These are phyloP conservation scores for Phallus indusiatus DNA, from an alignment of 768 basidiomycete genomes.

Conservation along the genomic window DNA sequence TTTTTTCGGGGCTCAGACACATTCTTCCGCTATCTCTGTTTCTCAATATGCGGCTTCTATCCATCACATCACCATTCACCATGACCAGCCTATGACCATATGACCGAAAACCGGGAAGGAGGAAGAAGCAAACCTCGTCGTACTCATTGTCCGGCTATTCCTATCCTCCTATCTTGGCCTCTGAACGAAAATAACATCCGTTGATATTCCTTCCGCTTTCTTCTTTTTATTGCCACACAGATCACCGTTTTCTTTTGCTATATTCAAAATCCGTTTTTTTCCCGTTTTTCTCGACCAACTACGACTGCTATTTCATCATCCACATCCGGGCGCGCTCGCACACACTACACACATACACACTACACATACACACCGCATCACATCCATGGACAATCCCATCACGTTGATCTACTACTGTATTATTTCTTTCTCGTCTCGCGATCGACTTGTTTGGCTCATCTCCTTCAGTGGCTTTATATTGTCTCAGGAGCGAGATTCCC, in stretches of 20 bases:
- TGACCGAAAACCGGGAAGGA: background rate
- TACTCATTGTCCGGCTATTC: background rate
- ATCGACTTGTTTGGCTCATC: background rate
- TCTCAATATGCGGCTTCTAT: background rate
- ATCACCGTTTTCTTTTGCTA: background rate
- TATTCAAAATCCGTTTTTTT: background rate
- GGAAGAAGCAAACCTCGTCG: background rate
- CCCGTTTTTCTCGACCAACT: background rate
- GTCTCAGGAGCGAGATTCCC: background rate
- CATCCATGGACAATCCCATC: background rate
- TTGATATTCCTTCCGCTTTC: background rate
- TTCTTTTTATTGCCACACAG: background rate
- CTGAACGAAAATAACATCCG: too few species aligned
- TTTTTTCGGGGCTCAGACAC: too few species aligned
- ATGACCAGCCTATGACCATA: background rate
- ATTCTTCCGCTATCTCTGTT: too few species aligned
- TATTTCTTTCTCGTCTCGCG: background rate
- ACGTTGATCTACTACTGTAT: background rate
- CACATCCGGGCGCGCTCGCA: background rate
- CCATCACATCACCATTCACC: background rate
- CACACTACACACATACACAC: background rate
- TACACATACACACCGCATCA: background rate
- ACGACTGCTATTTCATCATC: too few species aligned
- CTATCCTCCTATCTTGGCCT: background rate
- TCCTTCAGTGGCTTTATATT: background rate